Evolutionary conservation across 169 alveolate genomes (phyloP).

Genomic region (Hepatocystis sp.): DNA sequence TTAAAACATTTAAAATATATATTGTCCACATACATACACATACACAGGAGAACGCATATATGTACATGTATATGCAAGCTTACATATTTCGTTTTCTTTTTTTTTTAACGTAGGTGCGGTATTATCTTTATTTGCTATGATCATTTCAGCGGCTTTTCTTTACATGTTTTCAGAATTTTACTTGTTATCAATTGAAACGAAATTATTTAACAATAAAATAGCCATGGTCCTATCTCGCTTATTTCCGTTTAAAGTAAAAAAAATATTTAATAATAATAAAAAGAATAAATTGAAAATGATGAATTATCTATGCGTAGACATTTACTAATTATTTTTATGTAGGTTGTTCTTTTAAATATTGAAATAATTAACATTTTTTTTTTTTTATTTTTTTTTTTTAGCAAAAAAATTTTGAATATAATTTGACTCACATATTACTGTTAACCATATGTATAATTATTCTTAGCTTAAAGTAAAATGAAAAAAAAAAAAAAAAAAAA

Average conservation of each 20-base stretch:
- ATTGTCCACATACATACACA: no score
- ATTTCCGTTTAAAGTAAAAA: slow-evolving; percentile 66
- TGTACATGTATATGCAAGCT: no score
- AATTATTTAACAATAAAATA: slow-evolving; percentile 53
- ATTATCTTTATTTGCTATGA: slow-evolving; percentile 58
- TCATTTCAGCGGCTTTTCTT: slow-evolving; percentile 67
- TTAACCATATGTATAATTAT: slow-evolving; percentile 71
- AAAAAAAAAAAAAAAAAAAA: neutral
- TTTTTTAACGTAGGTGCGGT: slow-evolving; percentile 64
- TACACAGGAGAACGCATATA: no score
- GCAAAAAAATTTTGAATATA: slow-evolving; percentile 56
- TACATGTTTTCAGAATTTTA: slow-evolving; percentile 75
- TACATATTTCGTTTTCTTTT: slow-evolving; percentile 2
- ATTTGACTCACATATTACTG: slow-evolving; percentile 69
- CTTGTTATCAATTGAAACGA: slow-evolving; percentile 47
- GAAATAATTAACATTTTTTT: neutral
- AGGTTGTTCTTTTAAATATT: neutral
- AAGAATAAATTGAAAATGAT: neutral
- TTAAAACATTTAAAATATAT: no score
- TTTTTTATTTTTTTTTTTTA: slow-evolving; percentile 8
- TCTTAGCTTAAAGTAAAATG: slow-evolving; percentile 13
- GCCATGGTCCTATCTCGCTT: slow-evolving; percentile 51
- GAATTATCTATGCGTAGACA: neutral
- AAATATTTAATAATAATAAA: slow-evolving; percentile 9
- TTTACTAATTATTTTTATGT: neutral